These are phyloP conservation scores for Sarcocystis neurona DNA, from an alignment of 169 alveolate genomes.

Conservation along the genomic window DNA sequence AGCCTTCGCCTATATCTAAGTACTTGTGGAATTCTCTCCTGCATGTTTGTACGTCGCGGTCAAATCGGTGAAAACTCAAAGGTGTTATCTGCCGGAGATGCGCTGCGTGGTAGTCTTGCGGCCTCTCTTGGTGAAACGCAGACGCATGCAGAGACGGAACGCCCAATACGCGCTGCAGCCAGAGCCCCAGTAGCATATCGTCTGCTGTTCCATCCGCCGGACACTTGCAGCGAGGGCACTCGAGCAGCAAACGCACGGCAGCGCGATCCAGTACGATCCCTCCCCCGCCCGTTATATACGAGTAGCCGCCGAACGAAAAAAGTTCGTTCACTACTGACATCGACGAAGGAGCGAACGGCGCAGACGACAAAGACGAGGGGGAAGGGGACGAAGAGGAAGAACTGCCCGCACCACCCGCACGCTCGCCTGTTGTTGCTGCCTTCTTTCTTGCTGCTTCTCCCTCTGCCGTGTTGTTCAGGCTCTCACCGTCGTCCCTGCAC, in stretches of 20 bases:
- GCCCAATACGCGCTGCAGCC: conserved; percentile 40
- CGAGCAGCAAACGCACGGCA: conserved; percentile 23
- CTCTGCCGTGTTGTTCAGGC: too few relatives aligned
- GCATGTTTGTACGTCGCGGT: not conserved
- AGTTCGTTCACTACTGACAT: too few relatives aligned
- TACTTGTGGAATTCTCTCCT: conserved; percentile 13
- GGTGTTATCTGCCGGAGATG: conserved; percentile 32
- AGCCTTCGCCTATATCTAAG: conserved; percentile 24
- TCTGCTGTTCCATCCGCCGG: conserved; percentile 48
- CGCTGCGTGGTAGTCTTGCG: conserved; percentile 42
- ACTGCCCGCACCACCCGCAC: too few relatives aligned
- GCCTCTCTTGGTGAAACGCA: conserved; percentile 54
- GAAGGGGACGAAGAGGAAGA: too few relatives aligned
- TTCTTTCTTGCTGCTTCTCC: too few relatives aligned
- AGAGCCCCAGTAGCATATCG: conserved; percentile 55
- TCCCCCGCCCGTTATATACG: conserved; percentile 42
- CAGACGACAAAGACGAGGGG: too few relatives aligned
- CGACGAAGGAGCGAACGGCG: too few relatives aligned
- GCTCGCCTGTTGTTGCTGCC: too few relatives aligned
- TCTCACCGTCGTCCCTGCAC: too few relatives aligned
- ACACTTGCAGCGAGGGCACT: conserved; percentile 38
- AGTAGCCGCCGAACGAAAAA: too few relatives aligned
- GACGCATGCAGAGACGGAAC: conserved; percentile 44
- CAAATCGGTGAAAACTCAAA: conserved; percentile 41
- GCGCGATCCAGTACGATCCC: conserved; percentile 48